Evolutionary conservation across 306 rosid genomes (phyloP).

Genomic region (Herpetospermum pedunculosum): DNA sequence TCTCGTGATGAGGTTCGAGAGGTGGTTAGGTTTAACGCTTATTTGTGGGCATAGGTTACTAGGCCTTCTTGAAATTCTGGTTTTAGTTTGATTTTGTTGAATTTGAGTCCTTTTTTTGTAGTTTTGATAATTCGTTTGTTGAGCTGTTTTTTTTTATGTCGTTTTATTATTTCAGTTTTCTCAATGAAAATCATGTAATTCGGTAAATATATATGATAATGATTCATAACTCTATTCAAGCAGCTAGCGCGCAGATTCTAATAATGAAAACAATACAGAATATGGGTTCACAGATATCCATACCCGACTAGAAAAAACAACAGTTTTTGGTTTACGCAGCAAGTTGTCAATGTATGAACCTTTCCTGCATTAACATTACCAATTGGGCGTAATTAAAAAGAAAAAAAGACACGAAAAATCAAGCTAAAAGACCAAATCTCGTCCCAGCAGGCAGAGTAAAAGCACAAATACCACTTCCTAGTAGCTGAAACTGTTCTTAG

Average conservation of each 20-base stretch:
- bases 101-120: too few species aligned
- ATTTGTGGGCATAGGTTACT: too few species aligned
- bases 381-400: conserved; percentile 1
- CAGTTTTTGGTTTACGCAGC: conserved; percentile 24
- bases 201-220: too few species aligned
- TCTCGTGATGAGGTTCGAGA: too few species aligned
- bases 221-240: not conserved
- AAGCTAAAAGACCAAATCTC: not conserved
- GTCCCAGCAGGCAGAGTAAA: not conserved
- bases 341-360: conserved; percentile 17
- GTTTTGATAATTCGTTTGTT: too few species aligned
- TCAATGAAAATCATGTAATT: too few species aligned
- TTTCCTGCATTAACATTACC: conserved; percentile 32
- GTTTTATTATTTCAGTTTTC: too few species aligned
- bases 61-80: too few species aligned
- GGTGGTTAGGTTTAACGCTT: too few species aligned
- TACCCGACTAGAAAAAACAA: conserved; percentile 37
- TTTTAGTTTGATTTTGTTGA: too few species aligned
- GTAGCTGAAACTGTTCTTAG: conserved; percentile 17
- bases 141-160: too few species aligned
- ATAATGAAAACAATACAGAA: not conserved
- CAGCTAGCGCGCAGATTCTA: not conserved
- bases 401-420: not conserved
- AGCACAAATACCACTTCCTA: conserved; percentile 19
- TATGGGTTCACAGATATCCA: conserved; percentile 9